phyloP scores from a whole-genome alignment of 2,329 filamentous ascomycete genomes.

The Aureobasidium sp. region DNA sequence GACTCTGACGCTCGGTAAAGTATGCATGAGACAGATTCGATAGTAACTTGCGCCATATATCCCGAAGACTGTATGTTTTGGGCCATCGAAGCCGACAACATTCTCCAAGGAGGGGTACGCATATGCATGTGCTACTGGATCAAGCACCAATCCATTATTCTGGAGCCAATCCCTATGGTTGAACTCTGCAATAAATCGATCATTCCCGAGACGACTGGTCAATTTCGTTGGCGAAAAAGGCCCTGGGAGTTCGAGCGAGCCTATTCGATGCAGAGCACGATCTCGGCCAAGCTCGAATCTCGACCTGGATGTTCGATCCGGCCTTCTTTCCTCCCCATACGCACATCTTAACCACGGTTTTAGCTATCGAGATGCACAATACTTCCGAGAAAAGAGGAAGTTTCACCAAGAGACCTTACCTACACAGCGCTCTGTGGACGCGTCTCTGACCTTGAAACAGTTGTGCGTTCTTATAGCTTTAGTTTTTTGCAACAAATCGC shows the following conservation, averaged over 20 bases:
- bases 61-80: background rate
- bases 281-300: background rate
- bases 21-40: background rate
- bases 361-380: background rate
- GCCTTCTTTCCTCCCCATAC: background rate
- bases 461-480: background rate
- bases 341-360: background rate
- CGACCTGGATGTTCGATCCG: background rate
- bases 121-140: conserved; percentile 8
- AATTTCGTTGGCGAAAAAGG: background rate
- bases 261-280: background rate
- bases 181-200: background rate
- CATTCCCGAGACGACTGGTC: background rate
- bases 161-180: background rate
- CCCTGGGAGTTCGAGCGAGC: background rate
- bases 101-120: conserved; percentile 6
- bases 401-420: background rate
- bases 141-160: background rate
- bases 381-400: background rate
- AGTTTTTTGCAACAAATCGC: background rate
- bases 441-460: background rate
- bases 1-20: conserved; percentile 6
- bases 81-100: background rate
- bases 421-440: background rate
- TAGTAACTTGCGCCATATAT: background rate